Conservation (phyloP, 2,329 filamentous ascomycete species). For the Capronia coronata region DNA sequence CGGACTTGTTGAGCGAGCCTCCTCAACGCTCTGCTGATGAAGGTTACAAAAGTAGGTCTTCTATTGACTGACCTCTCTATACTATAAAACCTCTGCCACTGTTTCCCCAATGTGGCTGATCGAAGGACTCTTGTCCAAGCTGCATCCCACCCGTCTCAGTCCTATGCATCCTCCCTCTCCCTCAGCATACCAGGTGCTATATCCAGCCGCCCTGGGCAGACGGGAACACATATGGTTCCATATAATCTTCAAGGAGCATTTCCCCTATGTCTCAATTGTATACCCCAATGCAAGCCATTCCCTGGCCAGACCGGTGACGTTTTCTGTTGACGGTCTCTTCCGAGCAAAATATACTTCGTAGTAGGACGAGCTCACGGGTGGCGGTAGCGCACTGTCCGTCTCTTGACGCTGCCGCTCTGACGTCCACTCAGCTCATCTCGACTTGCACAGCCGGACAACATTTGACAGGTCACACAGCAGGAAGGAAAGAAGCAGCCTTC, state of each 20-base stretch:
- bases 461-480: conserved; percentile 21
- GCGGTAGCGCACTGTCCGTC: conserved; percentile 3
- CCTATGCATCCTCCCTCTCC: neutral
- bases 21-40: neutral
- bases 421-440: neutral
- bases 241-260: neutral
- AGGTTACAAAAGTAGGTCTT: neutral
- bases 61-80: neutral
- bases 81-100: neutral
- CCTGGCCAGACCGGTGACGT: conserved; percentile 4
- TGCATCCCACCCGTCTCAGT: neutral
- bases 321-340: conserved; percentile 1
- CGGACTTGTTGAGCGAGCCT: neutral
- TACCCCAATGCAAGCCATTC: neutral
- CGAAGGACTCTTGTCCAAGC: neutral
- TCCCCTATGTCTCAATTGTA: neutral
- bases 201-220: neutral
- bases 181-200: no score
- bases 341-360: conserved; percentile 2
- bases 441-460: conserved; percentile 14
- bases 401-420: conserved; percentile 1
- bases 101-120: neutral
- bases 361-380: conserved; percentile 9
- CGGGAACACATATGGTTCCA: no score
- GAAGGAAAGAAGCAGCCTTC: conserved; percentile 9